Evolutionary conservation across 495 filamentous ascomycete species (phyloP), one percentile per base, ranked within the genome.

Genomic region (Aspergillus funiculosus): DNA sequence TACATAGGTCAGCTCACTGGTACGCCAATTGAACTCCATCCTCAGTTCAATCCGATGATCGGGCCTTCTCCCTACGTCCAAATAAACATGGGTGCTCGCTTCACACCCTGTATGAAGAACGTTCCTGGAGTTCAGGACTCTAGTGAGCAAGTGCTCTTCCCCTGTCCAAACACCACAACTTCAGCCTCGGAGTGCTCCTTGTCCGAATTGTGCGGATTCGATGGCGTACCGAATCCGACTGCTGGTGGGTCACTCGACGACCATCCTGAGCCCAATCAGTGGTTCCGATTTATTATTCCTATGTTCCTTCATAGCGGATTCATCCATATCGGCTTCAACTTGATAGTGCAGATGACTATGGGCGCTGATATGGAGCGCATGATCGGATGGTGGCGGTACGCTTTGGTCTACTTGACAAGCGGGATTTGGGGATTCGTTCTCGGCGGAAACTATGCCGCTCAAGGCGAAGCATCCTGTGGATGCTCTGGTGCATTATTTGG

Each of bases 381-480:
- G 36, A 92, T 98, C 53, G 92, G 92, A 2, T 77, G 81, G 29
- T 74, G 94, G 55, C 80, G 92, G 36, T 96, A 91, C 63, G 77
- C 80, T 30, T 62, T 98, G 29, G 87, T 95, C 38, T 98, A 98
- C 63, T 74, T 98, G 48, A 79, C 80, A 52, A 79, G 85, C 39
- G 92, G 92, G 14, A 98, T 98, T 50, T 98, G 96, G 59, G 92
- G 92, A 11, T 96, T 95, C 60, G 86, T 96, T 2, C 75, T 98
- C 46, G 92, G 92, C 50, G 92, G 90, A 13, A 98, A 96, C 63
- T 95, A 85, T 54, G 89, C 91, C 8, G 80, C 83, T 5, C 75
- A 79, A 18, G 83, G 81, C 11, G 81, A 92, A 50, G 77, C 87
- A 0, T 92, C 87, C 14, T 87, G 81, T 2, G 92, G 92, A 17